Percentiles rank a stretch among this genome's conserved stretches.
Conservation (phyloP, 352 stramenopile species). For the Pythium brassicae region DNA sequence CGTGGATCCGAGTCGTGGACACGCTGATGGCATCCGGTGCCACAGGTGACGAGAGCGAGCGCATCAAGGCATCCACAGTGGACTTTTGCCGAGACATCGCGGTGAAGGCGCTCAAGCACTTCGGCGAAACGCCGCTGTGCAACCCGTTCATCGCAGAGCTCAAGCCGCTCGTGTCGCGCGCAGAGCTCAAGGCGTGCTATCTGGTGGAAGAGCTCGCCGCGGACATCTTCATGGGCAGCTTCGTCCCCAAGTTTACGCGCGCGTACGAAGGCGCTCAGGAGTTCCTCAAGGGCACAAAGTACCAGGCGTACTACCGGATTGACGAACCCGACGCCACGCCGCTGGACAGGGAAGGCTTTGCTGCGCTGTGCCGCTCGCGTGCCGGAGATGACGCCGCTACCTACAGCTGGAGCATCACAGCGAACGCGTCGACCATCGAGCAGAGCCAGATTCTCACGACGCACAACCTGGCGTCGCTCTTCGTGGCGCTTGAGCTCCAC, state of each 20-base stretch:
- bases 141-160: slow-evolving; percentile 16
- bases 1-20: slow-evolving; percentile 11
- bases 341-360: background rate
- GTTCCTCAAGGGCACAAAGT: slow-evolving; percentile 11
- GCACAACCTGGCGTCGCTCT: slow-evolving; percentile 20
- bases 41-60: background rate
- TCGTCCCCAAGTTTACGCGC: slow-evolving; percentile 12
- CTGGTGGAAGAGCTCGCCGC: slow-evolving; percentile 17
- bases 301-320: slow-evolving; percentile 17
- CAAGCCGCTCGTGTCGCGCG: background rate
- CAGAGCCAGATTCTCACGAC: slow-evolving; percentile 18
- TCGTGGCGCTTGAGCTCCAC: slow-evolving; percentile 7
- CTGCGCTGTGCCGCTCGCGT: background rate
- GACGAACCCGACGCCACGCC: background rate
- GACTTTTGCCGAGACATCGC: slow-evolving; percentile 1
- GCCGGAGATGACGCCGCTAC: background rate
- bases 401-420: slow-evolving; percentile 3
- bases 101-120: slow-evolving; percentile 1
- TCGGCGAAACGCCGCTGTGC: slow-evolving; percentile 1
- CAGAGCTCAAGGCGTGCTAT: background rate
- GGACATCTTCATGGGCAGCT: slow-evolving; percentile 20
- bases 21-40: background rate
- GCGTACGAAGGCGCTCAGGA: slow-evolving; percentile 3
- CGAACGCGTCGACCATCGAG: slow-evolving; percentile 17
- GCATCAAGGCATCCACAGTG: background rate